Evolutionary conservation across 1,284 basidiomycete genomes (phyloP).

Genomic region (Pseudozyma thailandica): DNA sequence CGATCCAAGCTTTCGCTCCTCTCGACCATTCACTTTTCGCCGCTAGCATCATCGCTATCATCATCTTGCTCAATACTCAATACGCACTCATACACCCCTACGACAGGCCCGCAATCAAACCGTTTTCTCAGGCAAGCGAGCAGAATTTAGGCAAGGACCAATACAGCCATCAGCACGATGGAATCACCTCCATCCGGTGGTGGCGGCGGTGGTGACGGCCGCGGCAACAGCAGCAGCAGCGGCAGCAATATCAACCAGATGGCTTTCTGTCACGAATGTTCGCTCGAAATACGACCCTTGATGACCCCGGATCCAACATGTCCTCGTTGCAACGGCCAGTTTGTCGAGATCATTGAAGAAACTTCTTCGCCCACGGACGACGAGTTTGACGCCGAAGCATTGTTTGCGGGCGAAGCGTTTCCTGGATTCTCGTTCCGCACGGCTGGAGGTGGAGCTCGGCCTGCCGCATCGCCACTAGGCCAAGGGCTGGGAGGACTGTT

Average conservation of each 20-base stretch:
- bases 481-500: constrained; percentile 25
- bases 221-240: constrained; percentile 4
- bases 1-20: too few species aligned
- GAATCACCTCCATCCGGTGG: too few species aligned
- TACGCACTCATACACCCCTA: too few species aligned
- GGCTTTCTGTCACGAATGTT: constrained; percentile 60
- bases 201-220: too few species aligned
- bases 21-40: too few species aligned
- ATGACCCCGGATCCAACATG: constrained; percentile 57
- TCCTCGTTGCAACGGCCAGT: constrained; percentile 57
- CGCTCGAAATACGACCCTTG: constrained; percentile 55
- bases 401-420: constrained; percentile 8
- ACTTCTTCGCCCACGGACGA: not conserved
- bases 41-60: too few species aligned
- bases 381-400: constrained; percentile 1
- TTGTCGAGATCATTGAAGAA: constrained; percentile 55
- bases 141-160: too few species aligned
- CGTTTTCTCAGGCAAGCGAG: too few species aligned
- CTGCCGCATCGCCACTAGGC: constrained; percentile 5
- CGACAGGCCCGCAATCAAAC: too few species aligned
- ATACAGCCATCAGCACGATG: too few species aligned
- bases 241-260: constrained; percentile 34
- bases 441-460: constrained; percentile 1
- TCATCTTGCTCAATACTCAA: too few species aligned
- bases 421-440: constrained; percentile 11